phyloP scores from a whole-genome alignment of 345 rosid species.

The Capsella bursapastoris region DNA sequence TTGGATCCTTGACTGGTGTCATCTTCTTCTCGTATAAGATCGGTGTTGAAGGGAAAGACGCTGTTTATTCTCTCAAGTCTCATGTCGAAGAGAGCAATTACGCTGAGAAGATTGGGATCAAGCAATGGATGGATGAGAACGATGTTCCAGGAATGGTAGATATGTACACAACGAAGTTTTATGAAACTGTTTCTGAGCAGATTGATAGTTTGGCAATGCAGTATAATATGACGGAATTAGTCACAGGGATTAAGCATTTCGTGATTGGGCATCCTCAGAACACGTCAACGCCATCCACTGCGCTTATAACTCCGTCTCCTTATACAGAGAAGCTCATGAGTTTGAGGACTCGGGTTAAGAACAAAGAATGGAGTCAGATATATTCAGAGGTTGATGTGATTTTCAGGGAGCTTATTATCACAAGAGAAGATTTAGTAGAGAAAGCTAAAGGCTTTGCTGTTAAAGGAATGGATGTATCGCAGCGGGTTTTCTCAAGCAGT shows the following conservation, averaged over 20 bases:
- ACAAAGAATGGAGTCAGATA: conserved; percentile 78
- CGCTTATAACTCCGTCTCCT: conserved; percentile 66
- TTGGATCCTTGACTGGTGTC: conserved; percentile 67
- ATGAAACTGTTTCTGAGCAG: conserved; percentile 74
- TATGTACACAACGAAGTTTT: conserved; percentile 67
- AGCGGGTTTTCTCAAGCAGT: conserved; percentile 65
- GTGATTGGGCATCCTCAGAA: conserved; percentile 55
- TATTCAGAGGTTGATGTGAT: conserved; percentile 77
- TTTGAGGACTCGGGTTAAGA: conserved; percentile 56
- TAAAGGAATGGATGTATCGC: conserved; percentile 79
- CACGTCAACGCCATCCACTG: conserved; percentile 58
- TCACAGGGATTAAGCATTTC: conserved; percentile 86
- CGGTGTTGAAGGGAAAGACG: conserved; percentile 92
- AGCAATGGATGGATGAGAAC: conserved; percentile 93
- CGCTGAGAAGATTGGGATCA: conserved; percentile 82
- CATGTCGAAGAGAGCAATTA: conserved; percentile 89
- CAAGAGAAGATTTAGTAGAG: conserved; percentile 79
- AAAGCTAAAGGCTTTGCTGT: conserved; percentile 85
- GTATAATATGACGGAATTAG: conserved; percentile 92
- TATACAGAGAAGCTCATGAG: conserved; percentile 76
- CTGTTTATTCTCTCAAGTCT: conserved; percentile 73
- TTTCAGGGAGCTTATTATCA: conserved; percentile 75
- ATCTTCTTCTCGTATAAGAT: conserved; percentile 91
- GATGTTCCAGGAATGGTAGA: conserved; percentile 92
- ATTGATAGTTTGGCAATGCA: conserved; percentile 85